Conservation (phyloP, 768 basidiomycete species). For the Calvatia gigantea region DNA sequence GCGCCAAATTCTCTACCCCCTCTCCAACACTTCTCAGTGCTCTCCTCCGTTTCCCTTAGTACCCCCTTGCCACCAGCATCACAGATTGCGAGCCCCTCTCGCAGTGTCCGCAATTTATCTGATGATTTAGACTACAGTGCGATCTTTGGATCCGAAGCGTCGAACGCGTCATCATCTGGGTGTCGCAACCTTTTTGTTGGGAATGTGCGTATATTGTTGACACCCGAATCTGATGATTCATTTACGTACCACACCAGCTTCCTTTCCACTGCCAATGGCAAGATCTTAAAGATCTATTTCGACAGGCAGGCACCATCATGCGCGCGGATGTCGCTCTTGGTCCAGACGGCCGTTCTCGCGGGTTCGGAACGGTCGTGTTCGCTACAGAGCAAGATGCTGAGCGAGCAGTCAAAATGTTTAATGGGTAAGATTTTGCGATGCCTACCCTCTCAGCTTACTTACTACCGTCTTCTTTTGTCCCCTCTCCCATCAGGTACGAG, state of each 20-base stretch:
- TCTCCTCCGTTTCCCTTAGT: slow-evolving; percentile 12
- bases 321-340: slow-evolving; percentile 91
- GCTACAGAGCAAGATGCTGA: slow-evolving; percentile 82
- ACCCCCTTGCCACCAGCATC: slow-evolving; percentile 10
- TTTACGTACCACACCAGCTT: slow-evolving; percentile 64
- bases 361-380: slow-evolving; percentile 91
- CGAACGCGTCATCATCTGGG: slow-evolving; percentile 19
- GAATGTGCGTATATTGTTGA: slow-evolving; percentile 55
- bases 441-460: slow-evolving; percentile 9
- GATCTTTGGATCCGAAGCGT: slow-evolving; percentile 15
- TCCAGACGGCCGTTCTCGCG: slow-evolving; percentile 83
- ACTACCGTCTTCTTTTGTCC: slow-evolving; percentile 6
- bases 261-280: slow-evolving; percentile 98
- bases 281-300: slow-evolving; percentile 94
- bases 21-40: slow-evolving; percentile 6
- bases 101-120: slow-evolving; percentile 8
- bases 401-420: slow-evolving; percentile 81
- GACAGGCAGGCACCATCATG: slow-evolving; percentile 84
- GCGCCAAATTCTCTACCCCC: slow-evolving; percentile 16
- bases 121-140: slow-evolving; percentile 24
- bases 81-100: slow-evolving; percentile 13
- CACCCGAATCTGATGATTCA: background rate
- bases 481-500: slow-evolving; percentile 59
- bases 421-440: slow-evolving; percentile 59
- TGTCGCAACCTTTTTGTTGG: slow-evolving; percentile 77